Evolutionary conservation across 306 rosid species (phyloP), one percentile per base, ranked within the genome.

Genomic region (Lablab purpureus): DNA sequence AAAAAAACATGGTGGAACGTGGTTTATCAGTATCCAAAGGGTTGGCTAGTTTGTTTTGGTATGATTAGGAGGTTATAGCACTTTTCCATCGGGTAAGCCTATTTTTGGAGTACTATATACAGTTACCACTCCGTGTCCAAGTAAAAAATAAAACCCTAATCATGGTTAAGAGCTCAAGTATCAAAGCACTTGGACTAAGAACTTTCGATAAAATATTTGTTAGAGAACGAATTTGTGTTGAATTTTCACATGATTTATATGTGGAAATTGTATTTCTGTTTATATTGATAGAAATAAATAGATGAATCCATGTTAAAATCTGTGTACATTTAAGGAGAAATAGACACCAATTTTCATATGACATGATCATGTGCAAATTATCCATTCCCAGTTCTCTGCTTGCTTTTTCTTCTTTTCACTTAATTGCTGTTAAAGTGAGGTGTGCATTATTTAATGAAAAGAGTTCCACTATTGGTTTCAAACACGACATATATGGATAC

Each of bases 361-460:
- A 56, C 28, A 25, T 56, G 14, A 56, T 56, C 36, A 56, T 11
- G 34, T 23, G 34, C 6, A 59, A 59, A 59, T 13, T 58, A 58
- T 23, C 36, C 18, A 12, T 23, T 58, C 36, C 65, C 10, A 23
- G n/a, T 58, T 79, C 45, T 67, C 5, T 34, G 66, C 65, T 62
- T 28, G 55, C 81, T 15, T 69, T 46, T 83, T 68, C 13, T 82
- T 41, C 82, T 63, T 81, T 71, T 64, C 23, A 27, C 81, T 70
- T 41, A 84, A 73, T 75, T 72, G 63, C 80, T 64, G 45, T 54
- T 81, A 81, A 81, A 83, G 86, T 52, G 63, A 30, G 73, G 56
- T 62, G 36, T 67, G 73, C 59, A 65, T 23, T 45, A 49, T 76
- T 37, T 62, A 75, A 84, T 74, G 21, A 64, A 15, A 43, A 45